Evolutionary conservation across 345 rosid species (phyloP), one percentile per base, ranked within the genome.

Genomic region (Eutrema heterophyllum): DNA sequence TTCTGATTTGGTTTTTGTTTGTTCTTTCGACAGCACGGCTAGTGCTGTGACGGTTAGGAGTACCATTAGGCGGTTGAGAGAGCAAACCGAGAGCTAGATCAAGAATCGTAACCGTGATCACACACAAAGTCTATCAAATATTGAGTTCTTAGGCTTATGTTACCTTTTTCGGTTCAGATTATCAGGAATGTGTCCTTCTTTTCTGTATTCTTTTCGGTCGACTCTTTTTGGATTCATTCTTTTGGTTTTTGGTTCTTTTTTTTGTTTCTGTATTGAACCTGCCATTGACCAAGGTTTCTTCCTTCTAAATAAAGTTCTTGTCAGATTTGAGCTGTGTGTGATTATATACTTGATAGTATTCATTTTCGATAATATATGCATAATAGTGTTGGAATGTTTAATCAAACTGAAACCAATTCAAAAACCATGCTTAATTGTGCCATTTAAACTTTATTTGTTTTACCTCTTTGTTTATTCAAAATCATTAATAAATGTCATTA

Each of bases 41-140:
- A 85, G 89, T 76, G 93, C 91, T 9, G 91, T 88, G 49, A 88
- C 94, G 2, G 89, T 86, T 18, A 80, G 91, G 84, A 86, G 94
- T 75, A 86, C 94, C 67, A 84, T 86, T 13, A 60, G 91, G 8
- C 86, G 91, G 66, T 79, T 88, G 67, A 85, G 94, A 80, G 94
- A 86, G 67, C 94, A 86, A 72, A 88, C 89, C 1, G 88, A 86
- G 80, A 81, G 86, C 63, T 89, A 73, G 77, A 52, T 48, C 27
- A 1, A 3, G 3, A 14, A 16, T 55, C 74, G 26, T 40, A 70
- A 14, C 44, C 2, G 5, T 12, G 1, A 56, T 32, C 60, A 38
- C 26, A 9, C 39, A n/a, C n/a, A n/a, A n/a, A n/a, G n/a, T n/a
- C 48, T 18, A 24, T 67, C 52, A 16, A 51, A 24, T 55, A 10